These are phyloP conservation scores for Adenanthera pavonina DNA, from an alignment of 306 rosid species.

Conservation along the genomic window DNA sequence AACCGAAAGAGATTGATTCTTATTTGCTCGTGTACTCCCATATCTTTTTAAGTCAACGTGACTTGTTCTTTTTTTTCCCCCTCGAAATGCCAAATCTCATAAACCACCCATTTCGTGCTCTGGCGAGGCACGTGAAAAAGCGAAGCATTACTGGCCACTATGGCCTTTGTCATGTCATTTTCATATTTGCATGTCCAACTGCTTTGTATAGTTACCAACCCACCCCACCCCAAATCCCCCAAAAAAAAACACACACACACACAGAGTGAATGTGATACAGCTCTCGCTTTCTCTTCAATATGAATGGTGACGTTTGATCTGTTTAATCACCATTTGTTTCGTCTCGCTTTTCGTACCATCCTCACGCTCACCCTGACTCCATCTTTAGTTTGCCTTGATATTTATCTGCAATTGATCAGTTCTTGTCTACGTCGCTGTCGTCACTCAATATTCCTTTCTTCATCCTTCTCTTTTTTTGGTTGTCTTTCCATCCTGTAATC, in stretches of 20 bases:
- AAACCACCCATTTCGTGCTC: neutral
- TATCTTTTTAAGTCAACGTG: neutral
- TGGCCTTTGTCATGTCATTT: neutral
- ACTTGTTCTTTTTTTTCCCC: neutral
- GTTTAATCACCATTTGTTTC: neutral
- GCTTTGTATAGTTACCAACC: neutral
- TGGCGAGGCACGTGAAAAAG: slow-evolving; percentile 15
- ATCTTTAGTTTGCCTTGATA: neutral
- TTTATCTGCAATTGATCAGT: neutral
- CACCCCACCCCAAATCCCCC: no score
- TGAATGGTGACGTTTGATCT: neutral
- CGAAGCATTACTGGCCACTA: neutral
- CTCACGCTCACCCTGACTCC: slow-evolving; percentile 36
- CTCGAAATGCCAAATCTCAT: neutral
- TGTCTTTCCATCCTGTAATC: neutral
- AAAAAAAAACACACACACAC: no score
- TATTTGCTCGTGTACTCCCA: neutral
- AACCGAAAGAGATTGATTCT: no score
- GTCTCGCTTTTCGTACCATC: neutral
- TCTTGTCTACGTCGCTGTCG: neutral
- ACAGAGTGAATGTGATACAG: neutral
- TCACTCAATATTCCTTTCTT: neutral
- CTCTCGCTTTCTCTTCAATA: neutral
- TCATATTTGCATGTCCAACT: neutral
- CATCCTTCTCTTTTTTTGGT: neutral